These are phyloP conservation scores for Ogataea neopini DNA, from an alignment of 805 yeast species.

Conservation along the genomic window DNA sequence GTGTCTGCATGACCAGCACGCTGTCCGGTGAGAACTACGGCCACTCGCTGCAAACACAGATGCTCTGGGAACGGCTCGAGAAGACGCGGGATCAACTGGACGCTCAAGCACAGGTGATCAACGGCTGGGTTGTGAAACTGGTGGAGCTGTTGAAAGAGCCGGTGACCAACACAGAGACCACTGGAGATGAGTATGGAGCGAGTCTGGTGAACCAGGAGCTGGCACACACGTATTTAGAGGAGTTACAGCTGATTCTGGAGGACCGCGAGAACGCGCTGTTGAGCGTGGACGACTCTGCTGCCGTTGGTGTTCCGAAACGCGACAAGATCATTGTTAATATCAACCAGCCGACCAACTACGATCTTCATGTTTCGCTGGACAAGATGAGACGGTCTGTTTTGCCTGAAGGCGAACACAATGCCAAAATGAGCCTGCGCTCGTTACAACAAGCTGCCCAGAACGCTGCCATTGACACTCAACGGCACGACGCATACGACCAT, in stretches of 20 bases:
- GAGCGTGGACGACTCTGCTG: slow-evolving; percentile 28
- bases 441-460: slow-evolving; percentile 27
- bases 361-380: slow-evolving; percentile 34
- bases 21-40: slow-evolving; percentile 15
- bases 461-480: slow-evolving; percentile 29
- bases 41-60: slow-evolving; percentile 21
- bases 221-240: slow-evolving; percentile 58
- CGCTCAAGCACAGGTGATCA: slow-evolving; percentile 50
- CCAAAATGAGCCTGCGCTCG: slow-evolving; percentile 31
- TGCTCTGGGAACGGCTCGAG: slow-evolving; percentile 30
- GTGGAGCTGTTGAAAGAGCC: slow-evolving; percentile 46
- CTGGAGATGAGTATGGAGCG: slow-evolving; percentile 76
- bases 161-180: slow-evolving; percentile 37
- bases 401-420: slow-evolving; percentile 36
- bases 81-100: slow-evolving; percentile 42
- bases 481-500: slow-evolving; percentile 26
- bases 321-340: slow-evolving; percentile 16
- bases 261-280: slow-evolving; percentile 44
- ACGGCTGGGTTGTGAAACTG: slow-evolving; percentile 51
- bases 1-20: neutral
- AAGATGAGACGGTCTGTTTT: slow-evolving; percentile 32
- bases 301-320: slow-evolving; percentile 13
- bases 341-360: slow-evolving; percentile 29
- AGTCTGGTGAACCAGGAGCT: slow-evolving; percentile 76
- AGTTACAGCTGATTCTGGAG: slow-evolving; percentile 46